A percentile compares a stretch with the other conserved stretches of the same genome.
These are phyloP conservation scores for Phialophora chinensis DNA, from an alignment of 2,329 filamentous ascomycete genomes.

Conservation along the genomic window DNA sequence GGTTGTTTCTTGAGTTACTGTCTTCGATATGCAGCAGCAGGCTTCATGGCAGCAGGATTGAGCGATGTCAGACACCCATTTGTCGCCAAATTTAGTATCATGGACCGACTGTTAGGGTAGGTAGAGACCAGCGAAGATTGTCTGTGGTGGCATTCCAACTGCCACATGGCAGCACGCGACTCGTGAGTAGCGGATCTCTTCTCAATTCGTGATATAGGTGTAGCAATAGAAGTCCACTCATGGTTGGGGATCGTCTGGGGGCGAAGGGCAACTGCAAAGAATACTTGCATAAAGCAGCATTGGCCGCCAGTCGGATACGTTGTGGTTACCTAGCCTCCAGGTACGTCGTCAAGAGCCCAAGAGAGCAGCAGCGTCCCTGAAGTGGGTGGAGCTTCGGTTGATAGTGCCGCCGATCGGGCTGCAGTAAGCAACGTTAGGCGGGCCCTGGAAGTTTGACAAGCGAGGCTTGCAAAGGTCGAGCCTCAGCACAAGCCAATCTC, in stretches of 20 bases:
- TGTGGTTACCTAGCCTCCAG: not conserved
- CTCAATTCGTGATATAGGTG: constrained; percentile 8
- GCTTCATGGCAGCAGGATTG: constrained; percentile 26
- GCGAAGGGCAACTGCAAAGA: constrained; percentile 21
- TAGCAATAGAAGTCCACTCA: constrained; percentile 29
- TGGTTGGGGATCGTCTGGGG: constrained; percentile 21
- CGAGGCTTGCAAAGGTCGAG: constrained; percentile 5
- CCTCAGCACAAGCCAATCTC: constrained; percentile 34
- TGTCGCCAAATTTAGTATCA: constrained; percentile 31
- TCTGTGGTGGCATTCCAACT: constrained; percentile 20
- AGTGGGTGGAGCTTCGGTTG: constrained; percentile 11
- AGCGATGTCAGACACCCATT: constrained; percentile 25
- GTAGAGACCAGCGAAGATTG: constrained; percentile 14
- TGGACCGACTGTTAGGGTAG: constrained; percentile 28
- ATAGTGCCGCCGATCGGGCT: constrained; percentile 17
- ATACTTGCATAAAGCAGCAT: constrained; percentile 20
- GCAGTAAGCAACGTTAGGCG: constrained; percentile 10
- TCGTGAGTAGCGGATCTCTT: constrained; percentile 16
- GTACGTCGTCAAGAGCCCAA: not conserved
- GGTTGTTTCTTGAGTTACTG: constrained; percentile 30
- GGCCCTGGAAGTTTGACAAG: not conserved
- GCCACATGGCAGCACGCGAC: constrained; percentile 27
- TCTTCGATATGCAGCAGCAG: constrained; percentile 29
- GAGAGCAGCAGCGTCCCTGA: constrained; percentile 16
- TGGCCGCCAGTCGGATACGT: constrained; percentile 22